Evolutionary conservation across 345 rosid genomes (phyloP).

Genomic region (Hevea brasiliensis): DNA sequence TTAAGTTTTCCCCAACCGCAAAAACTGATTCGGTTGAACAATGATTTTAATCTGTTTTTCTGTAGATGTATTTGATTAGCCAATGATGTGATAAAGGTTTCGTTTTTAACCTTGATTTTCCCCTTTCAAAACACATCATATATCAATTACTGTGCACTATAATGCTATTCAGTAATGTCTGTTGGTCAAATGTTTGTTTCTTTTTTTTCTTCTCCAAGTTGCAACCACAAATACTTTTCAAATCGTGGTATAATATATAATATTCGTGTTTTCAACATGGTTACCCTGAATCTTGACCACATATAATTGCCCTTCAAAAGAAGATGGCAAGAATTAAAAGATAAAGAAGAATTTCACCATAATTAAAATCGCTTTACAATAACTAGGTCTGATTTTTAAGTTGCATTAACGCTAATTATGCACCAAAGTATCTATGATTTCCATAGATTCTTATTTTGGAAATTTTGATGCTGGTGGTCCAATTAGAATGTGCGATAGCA

Average conservation of each 20-base stretch:
- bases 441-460: not conserved
- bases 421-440: not conserved
- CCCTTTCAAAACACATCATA: not conserved
- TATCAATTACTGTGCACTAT: slow-evolving; percentile 2
- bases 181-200: slow-evolving; percentile 33
- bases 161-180: not conserved
- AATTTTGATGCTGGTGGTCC: slow-evolving; percentile 4
- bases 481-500: slow-evolving; percentile 28
- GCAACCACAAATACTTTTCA: slow-evolving; percentile 9
- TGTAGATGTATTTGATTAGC: slow-evolving; percentile 21
- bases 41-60: slow-evolving; percentile 19
- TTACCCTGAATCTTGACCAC: slow-evolving; percentile 12
- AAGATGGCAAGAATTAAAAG: too few species aligned
- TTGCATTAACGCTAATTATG: not conserved
- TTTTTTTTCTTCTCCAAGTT: not conserved
- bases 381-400: not conserved
- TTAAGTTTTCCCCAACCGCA: slow-evolving; percentile 23
- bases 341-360: too few species aligned
- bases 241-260: not conserved
- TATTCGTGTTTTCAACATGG: not conserved
- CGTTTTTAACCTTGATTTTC: slow-evolving; percentile 22
- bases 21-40: slow-evolving; percentile 2
- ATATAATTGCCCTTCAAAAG: not conserved
- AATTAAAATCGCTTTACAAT: too few species aligned
- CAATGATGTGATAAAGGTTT: slow-evolving; percentile 29